Base-by-base conservation (phyloP, 2,329 filamentous ascomycete genomes). In the Penicillium psychrosexuale region DNA sequence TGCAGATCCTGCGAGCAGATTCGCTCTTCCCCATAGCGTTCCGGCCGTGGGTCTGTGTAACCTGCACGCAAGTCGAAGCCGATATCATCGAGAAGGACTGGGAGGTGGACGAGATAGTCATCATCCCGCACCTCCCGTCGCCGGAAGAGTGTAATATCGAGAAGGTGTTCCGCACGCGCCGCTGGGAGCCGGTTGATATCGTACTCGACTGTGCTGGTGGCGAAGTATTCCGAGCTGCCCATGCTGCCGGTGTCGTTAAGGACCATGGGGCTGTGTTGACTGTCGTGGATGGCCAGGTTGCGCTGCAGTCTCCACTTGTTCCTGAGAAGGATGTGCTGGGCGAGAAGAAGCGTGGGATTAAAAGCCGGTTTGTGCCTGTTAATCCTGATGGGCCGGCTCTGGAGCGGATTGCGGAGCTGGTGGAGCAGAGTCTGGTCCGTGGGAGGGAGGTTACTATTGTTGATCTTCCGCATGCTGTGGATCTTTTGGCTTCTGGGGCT, bases 151-250 rank as follows among this genome's bases (percentile, higher is more conserved):
- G 65, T 44, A 66, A 75, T 55, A 63, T 76, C 28, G 64, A 61
- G 2, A 53, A 56, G 22, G 61, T 63, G 22, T 76, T 75, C 62
- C 62, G 61, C 9, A 47, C 62, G 6, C 66, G 64, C 3, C 58
- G 59, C 11, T 75, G 71, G 67, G 54, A 56, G 0, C 71, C 73
- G 0, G 73, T 76, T 8, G 73, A 77, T 59, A 56, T 77, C 8
- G 72, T 77, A 9, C 57, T 77, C 24, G 75, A 77, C 48, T 76
- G 73, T 51, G 61, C 67, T 12, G 73, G 71, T 30, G 62, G 64
- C 3, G 57, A 67, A 31, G 68, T 69, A 37, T 69, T 74, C 54
- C 64, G 56, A n/a, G 67, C 72, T 42, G 66, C 66, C 15, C 69
- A 74, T 61, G 66, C 64, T 3, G 59, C 66, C 0, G 51, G 62